Evolutionary conservation across 441 rosid genomes (phyloP).

Genomic region (Gossypium lobatum): DNA sequence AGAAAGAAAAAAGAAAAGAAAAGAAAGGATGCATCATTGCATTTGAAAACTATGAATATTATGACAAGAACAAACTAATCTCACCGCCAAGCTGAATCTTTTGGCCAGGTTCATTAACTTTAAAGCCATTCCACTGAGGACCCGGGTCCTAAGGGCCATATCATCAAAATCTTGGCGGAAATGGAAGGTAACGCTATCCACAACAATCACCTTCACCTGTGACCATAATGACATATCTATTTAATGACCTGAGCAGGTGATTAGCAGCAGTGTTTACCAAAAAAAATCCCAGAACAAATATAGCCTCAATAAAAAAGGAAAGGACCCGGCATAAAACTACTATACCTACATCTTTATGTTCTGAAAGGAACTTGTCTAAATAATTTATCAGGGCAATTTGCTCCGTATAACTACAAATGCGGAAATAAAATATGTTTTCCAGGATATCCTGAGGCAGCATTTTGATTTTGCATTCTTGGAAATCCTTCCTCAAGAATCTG

Average conservation of each 20-base stretch:
- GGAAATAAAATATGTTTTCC: slow-evolving; percentile 73
- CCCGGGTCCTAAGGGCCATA: slow-evolving; percentile 66
- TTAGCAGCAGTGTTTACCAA: neutral
- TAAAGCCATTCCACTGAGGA: slow-evolving; percentile 68
- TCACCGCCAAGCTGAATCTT: slow-evolving; percentile 70
- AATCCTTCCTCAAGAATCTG: slow-evolving; percentile 43
- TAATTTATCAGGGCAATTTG: slow-evolving; percentile 74
- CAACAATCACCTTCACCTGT: slow-evolving; percentile 74
- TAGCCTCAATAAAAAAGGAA: neutral
- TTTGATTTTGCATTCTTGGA: slow-evolving; percentile 36
- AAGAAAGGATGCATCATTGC: neutral
- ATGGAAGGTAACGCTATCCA: slow-evolving; percentile 90
- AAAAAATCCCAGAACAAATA: neutral
- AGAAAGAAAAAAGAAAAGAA: neutral
- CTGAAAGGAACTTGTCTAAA: slow-evolving; percentile 71
- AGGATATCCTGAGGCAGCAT: slow-evolving; percentile 59
- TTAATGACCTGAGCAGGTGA: neutral
- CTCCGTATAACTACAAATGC: slow-evolving; percentile 84
- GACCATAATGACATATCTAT: slow-evolving; percentile 15
- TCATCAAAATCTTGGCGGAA: slow-evolving; percentile 94
- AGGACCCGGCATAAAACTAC: neutral
- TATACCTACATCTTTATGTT: slow-evolving; percentile 66
- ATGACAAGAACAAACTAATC: slow-evolving; percentile 13
- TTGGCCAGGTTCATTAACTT: slow-evolving; percentile 90
- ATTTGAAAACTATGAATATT: neutral